Conservation (phyloP, 345 rosid genomes). For the Cardamine chenopodiifolia region DNA sequence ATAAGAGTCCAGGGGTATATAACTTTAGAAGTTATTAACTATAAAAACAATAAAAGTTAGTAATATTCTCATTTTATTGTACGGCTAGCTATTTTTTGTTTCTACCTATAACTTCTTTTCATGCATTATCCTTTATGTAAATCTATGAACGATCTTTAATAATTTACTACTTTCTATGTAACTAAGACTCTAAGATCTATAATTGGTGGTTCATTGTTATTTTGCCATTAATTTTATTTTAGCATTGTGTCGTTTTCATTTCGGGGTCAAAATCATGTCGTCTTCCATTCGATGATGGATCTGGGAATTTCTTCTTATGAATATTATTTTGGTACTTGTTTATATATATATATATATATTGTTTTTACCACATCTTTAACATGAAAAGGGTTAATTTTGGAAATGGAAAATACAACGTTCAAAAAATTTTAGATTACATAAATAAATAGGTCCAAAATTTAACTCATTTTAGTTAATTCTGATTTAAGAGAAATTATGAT, state of each 20-base stretch:
- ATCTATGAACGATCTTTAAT: neutral
- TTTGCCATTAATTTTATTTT: slow-evolving; percentile 14
- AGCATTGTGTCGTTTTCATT: slow-evolving; percentile 37
- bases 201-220: slow-evolving; percentile 39
- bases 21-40: too few species aligned
- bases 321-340: neutral
- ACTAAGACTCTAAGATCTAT: slow-evolving; percentile 23
- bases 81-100: too few species aligned
- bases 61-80: too few species aligned
- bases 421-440: neutral
- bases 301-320: slow-evolving; percentile 14
- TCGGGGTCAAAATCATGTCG: slow-evolving; percentile 41
- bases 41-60: too few species aligned
- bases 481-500: neutral
- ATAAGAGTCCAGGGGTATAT: too few species aligned
- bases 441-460: neutral
- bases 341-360: neutral
- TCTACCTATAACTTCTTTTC: too few species aligned
- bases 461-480: neutral
- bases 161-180: neutral
- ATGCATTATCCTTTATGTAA: too few species aligned
- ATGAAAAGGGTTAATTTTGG: neutral
- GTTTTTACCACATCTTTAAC: neutral
- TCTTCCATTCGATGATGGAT: slow-evolving; percentile 38
- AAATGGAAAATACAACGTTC: neutral